Evolutionary conservation across 805 yeast species (phyloP).

Genomic region (Starmerella gropengiesseri): DNA sequence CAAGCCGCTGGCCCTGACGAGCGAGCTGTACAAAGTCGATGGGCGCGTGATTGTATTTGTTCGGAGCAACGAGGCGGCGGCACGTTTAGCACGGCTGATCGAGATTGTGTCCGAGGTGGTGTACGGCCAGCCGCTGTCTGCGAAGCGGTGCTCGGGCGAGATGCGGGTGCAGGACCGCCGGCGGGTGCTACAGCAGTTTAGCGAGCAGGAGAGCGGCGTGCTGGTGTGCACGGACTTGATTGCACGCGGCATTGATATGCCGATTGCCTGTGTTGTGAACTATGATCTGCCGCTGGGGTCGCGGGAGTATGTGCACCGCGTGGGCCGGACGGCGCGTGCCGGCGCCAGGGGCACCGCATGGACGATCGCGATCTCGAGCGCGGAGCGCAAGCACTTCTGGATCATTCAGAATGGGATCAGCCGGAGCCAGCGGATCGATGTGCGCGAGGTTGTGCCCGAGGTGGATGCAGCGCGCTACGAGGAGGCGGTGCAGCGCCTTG

Average conservation of each 20-base stretch:
- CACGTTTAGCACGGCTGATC: conserved; percentile 61
- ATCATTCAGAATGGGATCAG: conserved; percentile 28
- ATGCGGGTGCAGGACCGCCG: conserved; percentile 37
- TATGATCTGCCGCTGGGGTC: conserved; percentile 83
- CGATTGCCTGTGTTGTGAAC: conserved; percentile 65
- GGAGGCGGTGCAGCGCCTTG: conserved; percentile 36
- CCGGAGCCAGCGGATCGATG: conserved; percentile 27
- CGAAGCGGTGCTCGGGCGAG: conserved; percentile 33
- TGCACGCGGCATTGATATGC: conserved; percentile 89
- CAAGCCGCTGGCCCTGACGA: conserved; percentile 67
- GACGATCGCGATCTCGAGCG: conserved; percentile 62
- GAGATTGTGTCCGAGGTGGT: conserved; percentile 32
- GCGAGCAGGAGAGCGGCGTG: conserved; percentile 41
- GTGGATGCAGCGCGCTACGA: conserved; percentile 36
- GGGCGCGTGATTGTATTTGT: conserved; percentile 45
- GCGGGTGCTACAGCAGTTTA: conserved; percentile 50
- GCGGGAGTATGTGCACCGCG: conserved; percentile 88
- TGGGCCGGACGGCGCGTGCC: conserved; percentile 97
- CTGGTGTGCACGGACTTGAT: conserved; percentile 74
- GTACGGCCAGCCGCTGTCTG: conserved; percentile 16
- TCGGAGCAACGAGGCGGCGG: conserved; percentile 73
- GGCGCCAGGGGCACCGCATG: conserved; percentile 64
- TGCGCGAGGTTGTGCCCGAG: conserved; percentile 27
- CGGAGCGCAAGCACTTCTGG: conserved; percentile 48
- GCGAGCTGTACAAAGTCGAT: conserved; percentile 34